A percentile compares a stretch with the other conserved stretches of the same genome.
Conservation (phyloP, 1,284 basidiomycete genomes). For the Polyporus tsugae region DNA sequence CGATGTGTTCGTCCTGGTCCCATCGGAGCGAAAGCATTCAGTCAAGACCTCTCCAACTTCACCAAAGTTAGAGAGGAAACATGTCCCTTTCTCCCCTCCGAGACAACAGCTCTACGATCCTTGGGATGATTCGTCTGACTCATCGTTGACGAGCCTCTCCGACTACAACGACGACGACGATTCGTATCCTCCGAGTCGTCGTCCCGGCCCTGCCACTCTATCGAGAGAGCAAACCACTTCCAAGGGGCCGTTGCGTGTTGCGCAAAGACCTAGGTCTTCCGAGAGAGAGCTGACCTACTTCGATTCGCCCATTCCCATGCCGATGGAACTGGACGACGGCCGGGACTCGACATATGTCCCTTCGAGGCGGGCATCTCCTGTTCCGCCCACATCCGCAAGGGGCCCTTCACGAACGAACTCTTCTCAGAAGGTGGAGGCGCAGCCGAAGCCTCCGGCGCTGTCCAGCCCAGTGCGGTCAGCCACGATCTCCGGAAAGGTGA, state of each 20-base stretch:
- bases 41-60: background rate
- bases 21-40: background rate
- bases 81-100: background rate
- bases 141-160: slow-evolving; percentile 3
- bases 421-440: background rate
- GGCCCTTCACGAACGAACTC: background rate
- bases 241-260: background rate
- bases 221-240: too few relatives aligned
- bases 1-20: background rate
- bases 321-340: background rate
- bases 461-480: background rate
- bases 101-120: background rate
- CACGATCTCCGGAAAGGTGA: slow-evolving; percentile 2
- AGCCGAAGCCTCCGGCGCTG: background rate
- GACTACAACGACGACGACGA: background rate
- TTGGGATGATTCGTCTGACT: background rate
- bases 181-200: background rate
- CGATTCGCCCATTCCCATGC: background rate
- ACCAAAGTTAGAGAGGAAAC: background rate
- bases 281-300: background rate
- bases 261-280: background rate
- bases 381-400: background rate
- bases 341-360: background rate
- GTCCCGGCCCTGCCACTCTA: background rate
- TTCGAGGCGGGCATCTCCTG: background rate